Conservation (phyloP, 148 eudicot genomes). For the Silene latifolia region DNA sequence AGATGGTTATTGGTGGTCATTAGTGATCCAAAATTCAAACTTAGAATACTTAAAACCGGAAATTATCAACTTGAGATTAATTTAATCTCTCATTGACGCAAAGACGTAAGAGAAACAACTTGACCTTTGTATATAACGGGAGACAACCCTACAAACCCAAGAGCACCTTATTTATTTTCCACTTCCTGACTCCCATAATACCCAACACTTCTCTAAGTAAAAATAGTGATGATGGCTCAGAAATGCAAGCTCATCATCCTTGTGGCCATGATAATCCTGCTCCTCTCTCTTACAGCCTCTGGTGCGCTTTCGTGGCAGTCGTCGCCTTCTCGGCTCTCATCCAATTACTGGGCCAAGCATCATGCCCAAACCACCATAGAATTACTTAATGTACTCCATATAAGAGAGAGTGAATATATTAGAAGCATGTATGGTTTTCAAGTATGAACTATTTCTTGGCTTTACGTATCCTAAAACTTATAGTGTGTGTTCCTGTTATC, state of each 20-base stretch:
- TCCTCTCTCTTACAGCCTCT: background rate
- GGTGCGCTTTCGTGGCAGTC: background rate
- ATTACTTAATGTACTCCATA: too few relatives aligned
- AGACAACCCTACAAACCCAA: background rate
- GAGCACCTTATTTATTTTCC: background rate
- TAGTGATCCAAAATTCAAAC: too few relatives aligned
- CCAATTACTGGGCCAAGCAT: background rate
- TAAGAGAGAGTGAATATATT: too few relatives aligned
- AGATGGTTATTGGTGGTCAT: too few relatives aligned
- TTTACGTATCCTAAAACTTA: background rate
- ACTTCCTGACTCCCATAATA: too few relatives aligned
- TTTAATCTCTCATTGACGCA: too few relatives aligned
- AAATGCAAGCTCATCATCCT: slow-evolving; percentile 4
- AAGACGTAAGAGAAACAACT: too few relatives aligned
- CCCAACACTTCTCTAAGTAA: background rate
- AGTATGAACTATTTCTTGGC: background rate
- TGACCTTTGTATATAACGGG: too few relatives aligned
- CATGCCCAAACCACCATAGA: background rate
- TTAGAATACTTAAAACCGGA: too few relatives aligned
- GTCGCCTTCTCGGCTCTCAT: background rate
- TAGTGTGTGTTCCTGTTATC: too few relatives aligned
- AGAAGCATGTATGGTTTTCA: background rate
- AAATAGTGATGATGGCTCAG: background rate
- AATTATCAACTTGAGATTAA: too few relatives aligned
- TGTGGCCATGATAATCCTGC: background rate